These are phyloP conservation scores for Pichia paraexigua DNA, from an alignment of 805 yeast species.

Conservation along the genomic window DNA sequence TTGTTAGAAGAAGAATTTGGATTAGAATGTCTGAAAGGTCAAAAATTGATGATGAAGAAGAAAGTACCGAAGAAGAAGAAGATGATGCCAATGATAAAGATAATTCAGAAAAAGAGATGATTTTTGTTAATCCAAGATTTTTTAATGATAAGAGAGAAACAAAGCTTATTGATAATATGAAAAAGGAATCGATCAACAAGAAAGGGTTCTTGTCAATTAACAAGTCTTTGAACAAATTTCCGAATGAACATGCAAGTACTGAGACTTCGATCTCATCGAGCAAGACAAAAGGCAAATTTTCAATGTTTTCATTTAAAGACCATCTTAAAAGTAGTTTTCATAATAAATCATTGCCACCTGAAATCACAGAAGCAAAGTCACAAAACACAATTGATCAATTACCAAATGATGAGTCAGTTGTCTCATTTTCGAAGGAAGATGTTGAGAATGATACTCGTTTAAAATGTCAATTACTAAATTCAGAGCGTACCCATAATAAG, in stretches of 20 bases:
- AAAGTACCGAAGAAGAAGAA: neutral
- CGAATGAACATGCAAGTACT: neutral
- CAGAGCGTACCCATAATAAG: neutral
- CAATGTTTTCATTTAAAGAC: neutral
- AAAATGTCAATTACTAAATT: neutral
- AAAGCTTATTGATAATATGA: neutral
- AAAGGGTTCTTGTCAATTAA: neutral
- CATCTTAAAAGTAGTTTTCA: neutral
- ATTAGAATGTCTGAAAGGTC: slow-evolving; percentile 25
- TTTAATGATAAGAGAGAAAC: neutral
- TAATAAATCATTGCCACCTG: neutral
- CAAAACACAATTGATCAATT: neutral
- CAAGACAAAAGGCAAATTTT: neutral
- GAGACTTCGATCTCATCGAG: neutral
- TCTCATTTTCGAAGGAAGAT: neutral
- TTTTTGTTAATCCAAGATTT: neutral
- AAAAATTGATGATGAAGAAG: neutral
- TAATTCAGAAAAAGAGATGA: neutral
- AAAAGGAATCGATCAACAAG: neutral
- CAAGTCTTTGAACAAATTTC: neutral
- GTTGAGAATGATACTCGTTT: neutral
- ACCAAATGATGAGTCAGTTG: neutral
- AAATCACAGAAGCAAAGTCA: neutral
- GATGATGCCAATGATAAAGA: neutral
- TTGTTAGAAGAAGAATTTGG: slow-evolving; percentile 46